phyloP scores from a whole-genome alignment of 768 basidiomycete species.

The Termitomyces bulborhizus region DNA sequence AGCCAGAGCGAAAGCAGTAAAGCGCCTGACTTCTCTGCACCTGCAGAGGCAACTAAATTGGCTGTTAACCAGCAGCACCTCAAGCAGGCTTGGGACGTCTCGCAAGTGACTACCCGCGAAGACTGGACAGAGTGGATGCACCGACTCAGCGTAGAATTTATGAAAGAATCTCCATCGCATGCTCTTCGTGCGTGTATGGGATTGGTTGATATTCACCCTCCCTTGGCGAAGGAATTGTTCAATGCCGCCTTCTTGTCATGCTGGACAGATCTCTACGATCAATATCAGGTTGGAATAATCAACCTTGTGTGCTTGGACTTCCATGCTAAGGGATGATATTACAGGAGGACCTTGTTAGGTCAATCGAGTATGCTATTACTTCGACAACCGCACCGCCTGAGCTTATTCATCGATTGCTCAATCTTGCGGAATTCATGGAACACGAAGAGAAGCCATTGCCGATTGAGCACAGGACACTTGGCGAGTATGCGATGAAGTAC shows the following conservation, averaged over 20 bases:
- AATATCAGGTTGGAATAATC: conserved; percentile 74
- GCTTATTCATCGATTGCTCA: conserved; percentile 84
- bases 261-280: conserved; percentile 93
- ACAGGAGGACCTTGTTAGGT: conserved; percentile 90
- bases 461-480: conserved; percentile 88
- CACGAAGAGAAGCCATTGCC: conserved; percentile 95
- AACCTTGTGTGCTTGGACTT: background rate
- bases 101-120: conserved; percentile 65
- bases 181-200: conserved; percentile 96
- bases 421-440: conserved; percentile 98
- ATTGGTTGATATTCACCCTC: conserved; percentile 85
- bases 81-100: conserved; percentile 94
- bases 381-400: conserved; percentile 77
- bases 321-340: conserved; percentile 6
- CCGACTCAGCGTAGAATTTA: conserved; percentile 86
- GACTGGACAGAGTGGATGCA: conserved; percentile 98
- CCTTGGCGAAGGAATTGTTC: conserved; percentile 90
- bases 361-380: conserved; percentile 81
- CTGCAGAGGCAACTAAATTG: conserved; percentile 83
- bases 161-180: conserved; percentile 97
- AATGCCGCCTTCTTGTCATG: conserved; percentile 98
- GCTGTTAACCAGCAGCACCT: conserved; percentile 95
- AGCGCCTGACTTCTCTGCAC: conserved; percentile 69
- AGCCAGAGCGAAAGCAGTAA: conserved; percentile 56
- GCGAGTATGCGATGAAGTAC: conserved; percentile 89